Evolutionary conservation across 148 eudicot species (phyloP).

Genomic region (Rhododendron kiyosumense): DNA sequence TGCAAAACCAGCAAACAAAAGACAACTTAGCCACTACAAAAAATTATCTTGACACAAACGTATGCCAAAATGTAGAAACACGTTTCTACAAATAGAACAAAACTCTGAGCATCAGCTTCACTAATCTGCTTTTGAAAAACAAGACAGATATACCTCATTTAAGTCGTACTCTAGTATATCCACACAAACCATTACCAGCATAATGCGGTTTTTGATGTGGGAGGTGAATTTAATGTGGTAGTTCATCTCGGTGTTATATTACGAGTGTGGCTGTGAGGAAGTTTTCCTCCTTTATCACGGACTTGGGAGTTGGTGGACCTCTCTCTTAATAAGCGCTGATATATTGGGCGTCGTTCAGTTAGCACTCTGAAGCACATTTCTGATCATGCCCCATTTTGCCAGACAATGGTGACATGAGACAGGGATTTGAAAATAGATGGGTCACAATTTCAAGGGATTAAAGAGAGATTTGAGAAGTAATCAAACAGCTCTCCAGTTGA

Average conservation of each 20-base stretch:
- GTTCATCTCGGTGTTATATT: background rate
- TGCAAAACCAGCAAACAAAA: slow-evolving; percentile 19
- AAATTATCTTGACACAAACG: background rate
- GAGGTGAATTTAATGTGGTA: background rate
- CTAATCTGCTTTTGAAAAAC: background rate
- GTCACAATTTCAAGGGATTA: background rate
- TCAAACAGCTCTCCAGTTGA: too few relatives aligned
- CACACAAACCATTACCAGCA: background rate
- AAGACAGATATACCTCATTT: background rate
- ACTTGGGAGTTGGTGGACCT: background rate
- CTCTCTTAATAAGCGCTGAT: background rate
- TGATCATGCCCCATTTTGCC: background rate
- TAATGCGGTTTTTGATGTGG: background rate
- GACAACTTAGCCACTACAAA: background rate
- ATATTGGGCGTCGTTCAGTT: too few relatives aligned
- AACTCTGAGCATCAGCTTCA: background rate
- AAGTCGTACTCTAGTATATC: background rate
- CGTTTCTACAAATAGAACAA: background rate
- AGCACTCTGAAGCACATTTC: background rate
- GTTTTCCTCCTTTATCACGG: too few relatives aligned
- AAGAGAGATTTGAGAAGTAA: background rate
- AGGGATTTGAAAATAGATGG: background rate
- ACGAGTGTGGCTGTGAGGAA: background rate
- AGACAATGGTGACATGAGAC: background rate
- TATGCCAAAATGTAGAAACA: background rate